Percentiles rank a stretch among this genome's conserved stretches.
These are phyloP conservation scores for Eucalyptus erythrocorys DNA, from an alignment of 345 rosid genomes.

Conservation along the genomic window DNA sequence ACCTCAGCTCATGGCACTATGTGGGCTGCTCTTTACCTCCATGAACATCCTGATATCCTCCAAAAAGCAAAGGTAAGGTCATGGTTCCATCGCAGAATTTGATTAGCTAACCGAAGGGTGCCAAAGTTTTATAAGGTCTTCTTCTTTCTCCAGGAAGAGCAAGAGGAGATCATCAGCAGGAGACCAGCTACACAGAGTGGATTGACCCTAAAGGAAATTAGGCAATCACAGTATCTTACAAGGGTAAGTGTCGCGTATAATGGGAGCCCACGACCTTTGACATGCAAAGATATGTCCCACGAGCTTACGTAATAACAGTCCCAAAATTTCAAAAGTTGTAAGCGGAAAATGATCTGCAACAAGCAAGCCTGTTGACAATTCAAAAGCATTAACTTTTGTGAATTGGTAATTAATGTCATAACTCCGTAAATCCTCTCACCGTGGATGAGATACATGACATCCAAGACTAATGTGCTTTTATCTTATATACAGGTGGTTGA, in stretches of 20 bases:
- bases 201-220: slow-evolving; percentile 4
- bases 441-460: background rate
- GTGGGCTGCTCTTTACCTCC: slow-evolving; percentile 8
- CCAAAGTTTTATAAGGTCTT: background rate
- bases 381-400: background rate
- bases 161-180: slow-evolving; percentile 8
- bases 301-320: background rate
- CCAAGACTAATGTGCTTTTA: background rate
- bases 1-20: slow-evolving; percentile 6
- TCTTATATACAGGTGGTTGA: background rate
- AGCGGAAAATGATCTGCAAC: background rate
- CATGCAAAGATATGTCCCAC: background rate
- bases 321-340: background rate
- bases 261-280: background rate
- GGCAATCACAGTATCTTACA: slow-evolving; percentile 7
- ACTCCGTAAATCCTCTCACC: background rate
- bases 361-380: background rate
- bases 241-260: background rate
- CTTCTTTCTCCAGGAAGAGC: slow-evolving; percentile 9
- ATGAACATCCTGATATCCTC: slow-evolving; percentile 3
- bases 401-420: background rate
- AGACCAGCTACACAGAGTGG: slow-evolving; percentile 2
- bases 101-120: background rate
- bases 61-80: slow-evolving; percentile 12
- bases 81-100: background rate